Conservation (phyloP, 2,329 filamentous ascomycete genomes). For the Madurella fahalii region DNA sequence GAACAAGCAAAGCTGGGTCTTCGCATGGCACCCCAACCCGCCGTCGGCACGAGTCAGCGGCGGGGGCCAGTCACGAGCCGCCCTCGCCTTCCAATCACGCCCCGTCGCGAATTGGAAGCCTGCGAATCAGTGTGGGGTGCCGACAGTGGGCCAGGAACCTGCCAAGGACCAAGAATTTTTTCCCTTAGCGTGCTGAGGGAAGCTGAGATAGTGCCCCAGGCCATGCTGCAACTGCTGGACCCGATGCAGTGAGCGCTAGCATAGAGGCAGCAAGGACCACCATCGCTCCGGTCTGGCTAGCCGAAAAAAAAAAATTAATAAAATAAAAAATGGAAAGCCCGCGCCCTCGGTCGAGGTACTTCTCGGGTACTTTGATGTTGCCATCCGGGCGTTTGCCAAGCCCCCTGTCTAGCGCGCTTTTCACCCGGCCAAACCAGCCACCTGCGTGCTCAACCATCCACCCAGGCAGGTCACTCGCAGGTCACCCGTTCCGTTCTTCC, state of each 20-base stretch:
- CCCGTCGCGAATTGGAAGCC: constrained; percentile 4
- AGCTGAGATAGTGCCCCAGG: not conserved
- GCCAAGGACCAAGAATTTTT: constrained; percentile 21
- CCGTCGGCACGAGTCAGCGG: constrained; percentile 14
- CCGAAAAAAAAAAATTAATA: constrained; percentile 6
- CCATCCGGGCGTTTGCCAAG: constrained; percentile 5
- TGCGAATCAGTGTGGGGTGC: constrained; percentile 6
- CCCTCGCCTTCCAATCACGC: not conserved
- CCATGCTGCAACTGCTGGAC: too few relatives aligned
- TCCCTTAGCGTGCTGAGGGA: constrained; percentile 14
- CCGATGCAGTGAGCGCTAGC: constrained; percentile 2
- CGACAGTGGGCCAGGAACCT: constrained; percentile 9
- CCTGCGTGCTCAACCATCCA: not conserved
- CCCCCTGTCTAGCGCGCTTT: not conserved
- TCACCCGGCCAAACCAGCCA: not conserved
- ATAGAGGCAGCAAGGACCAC: constrained; percentile 7
- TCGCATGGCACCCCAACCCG: not conserved
- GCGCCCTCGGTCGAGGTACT: constrained; percentile 11
- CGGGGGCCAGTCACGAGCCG: constrained; percentile 9
- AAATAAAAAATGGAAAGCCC: constrained; percentile 4
- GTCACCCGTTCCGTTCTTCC: constrained; percentile 17
- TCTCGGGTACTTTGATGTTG: constrained; percentile 11
- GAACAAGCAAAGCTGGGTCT: not conserved
- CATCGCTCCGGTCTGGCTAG: constrained; percentile 12
- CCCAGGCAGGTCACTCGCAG: constrained; percentile 12